Percentiles rank a stretch among this genome's conserved stretches.
Conservation (phyloP, 73 alveolate genomes). For the Paramecium caudatum region DNA sequence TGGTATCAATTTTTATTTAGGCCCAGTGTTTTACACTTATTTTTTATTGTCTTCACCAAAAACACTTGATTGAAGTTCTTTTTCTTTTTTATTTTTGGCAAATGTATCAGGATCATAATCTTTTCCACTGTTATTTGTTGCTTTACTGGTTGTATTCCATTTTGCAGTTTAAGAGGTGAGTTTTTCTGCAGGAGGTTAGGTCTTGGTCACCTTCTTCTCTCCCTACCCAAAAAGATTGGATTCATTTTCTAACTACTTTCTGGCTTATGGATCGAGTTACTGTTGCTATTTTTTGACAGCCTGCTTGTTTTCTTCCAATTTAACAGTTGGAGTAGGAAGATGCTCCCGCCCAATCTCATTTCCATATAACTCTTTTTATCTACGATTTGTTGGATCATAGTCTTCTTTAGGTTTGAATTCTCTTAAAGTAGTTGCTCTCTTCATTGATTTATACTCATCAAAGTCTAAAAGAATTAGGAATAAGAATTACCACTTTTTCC, state of each 20-base stretch:
- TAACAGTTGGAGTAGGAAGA: not conserved
- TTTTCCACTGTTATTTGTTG: slow-evolving; percentile 14
- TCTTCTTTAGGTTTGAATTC: slow-evolving; percentile 57
- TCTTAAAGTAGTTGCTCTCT: not conserved
- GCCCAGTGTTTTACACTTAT: not conserved
- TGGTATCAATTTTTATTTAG: slow-evolving; percentile 54
- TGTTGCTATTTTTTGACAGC: not conserved
- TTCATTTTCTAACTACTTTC: slow-evolving; percentile 48
- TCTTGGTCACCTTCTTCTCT: not conserved
- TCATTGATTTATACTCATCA: slow-evolving; percentile 63
- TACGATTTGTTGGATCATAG: slow-evolving; percentile 22
- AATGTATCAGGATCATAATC: slow-evolving; percentile 58
- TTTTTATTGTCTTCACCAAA: slow-evolving; percentile 38
- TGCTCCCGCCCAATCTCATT: slow-evolving; percentile 35
- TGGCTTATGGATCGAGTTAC: slow-evolving; percentile 30
- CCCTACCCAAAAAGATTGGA: slow-evolving; percentile 42
- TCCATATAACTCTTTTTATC: slow-evolving; percentile 15
- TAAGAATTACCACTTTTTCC: slow-evolving; percentile 39
- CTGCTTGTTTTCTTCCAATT: not conserved
- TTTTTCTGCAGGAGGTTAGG: not conserved
- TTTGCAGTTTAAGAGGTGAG: slow-evolving; percentile 1
- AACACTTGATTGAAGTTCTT: slow-evolving; percentile 31
- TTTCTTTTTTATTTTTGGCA: slow-evolving; percentile 55
- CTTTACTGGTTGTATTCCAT: slow-evolving; percentile 12
- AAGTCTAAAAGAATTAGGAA: not conserved